These are phyloP conservation scores for Lecanicillium sp. DNA, from an alignment of 2,329 filamentous ascomycete genomes.

Conservation along the genomic window DNA sequence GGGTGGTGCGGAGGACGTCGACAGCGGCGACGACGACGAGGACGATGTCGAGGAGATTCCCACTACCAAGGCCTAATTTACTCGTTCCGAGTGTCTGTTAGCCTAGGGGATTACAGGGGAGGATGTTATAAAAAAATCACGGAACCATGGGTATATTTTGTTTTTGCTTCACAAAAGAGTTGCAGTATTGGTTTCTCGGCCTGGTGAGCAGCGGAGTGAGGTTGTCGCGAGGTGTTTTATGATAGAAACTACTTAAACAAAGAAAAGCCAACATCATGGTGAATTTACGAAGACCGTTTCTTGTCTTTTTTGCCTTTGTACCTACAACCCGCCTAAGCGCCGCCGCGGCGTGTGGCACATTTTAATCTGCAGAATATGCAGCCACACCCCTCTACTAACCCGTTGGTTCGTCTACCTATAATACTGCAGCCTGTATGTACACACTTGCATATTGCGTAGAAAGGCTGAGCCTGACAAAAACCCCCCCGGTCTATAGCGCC, in stretches of 20 bases:
- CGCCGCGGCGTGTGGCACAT: no score
- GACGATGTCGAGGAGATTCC: slow-evolving; percentile 55
- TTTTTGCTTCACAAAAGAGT: slow-evolving; percentile 7
- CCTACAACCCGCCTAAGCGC: not conserved
- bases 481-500: no score
- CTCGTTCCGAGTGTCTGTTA: slow-evolving; percentile 2
- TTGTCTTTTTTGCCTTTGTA: not conserved
- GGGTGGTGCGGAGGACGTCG: slow-evolving; percentile 38
- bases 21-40: slow-evolving; percentile 51
- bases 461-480: no score
- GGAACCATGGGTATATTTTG: not conserved
- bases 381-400: no score
- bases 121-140: not conserved
- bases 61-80: slow-evolving; percentile 23
- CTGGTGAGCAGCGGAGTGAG: slow-evolving; percentile 5
- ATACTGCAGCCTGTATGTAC: no score
- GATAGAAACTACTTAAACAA: slow-evolving; percentile 4
- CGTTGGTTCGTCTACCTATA: no score
- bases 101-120: no score
- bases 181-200: slow-evolving; percentile 4
- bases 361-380: no score
- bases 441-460: no score
- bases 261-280: slow-evolving; percentile 5
- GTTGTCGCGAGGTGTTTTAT: slow-evolving; percentile 7
- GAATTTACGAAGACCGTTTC: not conserved